Evolutionary conservation across 2,329 filamentous ascomycete species (phyloP).

Genomic region (Dactylellina parvicollis): DNA sequence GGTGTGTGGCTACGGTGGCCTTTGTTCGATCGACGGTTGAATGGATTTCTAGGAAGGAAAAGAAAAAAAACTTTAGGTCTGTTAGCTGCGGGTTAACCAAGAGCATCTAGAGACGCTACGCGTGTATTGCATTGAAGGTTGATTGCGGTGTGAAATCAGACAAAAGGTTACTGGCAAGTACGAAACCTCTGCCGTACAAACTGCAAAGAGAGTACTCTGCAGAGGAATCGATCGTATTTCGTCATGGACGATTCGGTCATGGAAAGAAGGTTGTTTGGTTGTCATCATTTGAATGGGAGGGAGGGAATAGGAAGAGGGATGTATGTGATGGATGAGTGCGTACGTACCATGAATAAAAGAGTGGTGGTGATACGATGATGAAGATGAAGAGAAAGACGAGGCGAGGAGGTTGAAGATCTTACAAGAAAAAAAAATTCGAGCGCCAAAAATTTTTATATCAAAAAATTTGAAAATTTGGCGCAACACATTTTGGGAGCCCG

Average conservation of each 20-base stretch:
- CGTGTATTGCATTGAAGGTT: too few relatives aligned
- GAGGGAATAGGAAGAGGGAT: too few relatives aligned
- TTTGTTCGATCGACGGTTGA: background rate
- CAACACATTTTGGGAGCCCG: background rate
- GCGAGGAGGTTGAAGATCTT: slow-evolving; percentile 1
- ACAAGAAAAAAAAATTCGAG: background rate
- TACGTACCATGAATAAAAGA: slow-evolving; percentile 3
- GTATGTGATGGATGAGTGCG: background rate
- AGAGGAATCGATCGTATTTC: slow-evolving; percentile 52
- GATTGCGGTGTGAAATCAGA: slow-evolving; percentile 51
- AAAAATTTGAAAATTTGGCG: slow-evolving; percentile 1
- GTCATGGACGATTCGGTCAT: slow-evolving; percentile 59
- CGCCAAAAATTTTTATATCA: slow-evolving; percentile 18
- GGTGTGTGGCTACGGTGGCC: slow-evolving; percentile 9
- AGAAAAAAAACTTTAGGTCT: slow-evolving; percentile 21
- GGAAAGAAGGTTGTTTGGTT: slow-evolving; percentile 57
- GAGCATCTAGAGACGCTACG: background rate
- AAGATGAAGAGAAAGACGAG: background rate
- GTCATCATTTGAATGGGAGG: slow-evolving; percentile 43
- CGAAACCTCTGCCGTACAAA: slow-evolving; percentile 20
- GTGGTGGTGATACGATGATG: slow-evolving; percentile 20
- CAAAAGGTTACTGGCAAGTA: slow-evolving; percentile 59
- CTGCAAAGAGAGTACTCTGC: slow-evolving; percentile 24
- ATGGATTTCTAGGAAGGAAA: background rate
- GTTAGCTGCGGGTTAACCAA: slow-evolving; percentile 9